Evolutionary conservation across 139 green algal genomes (phyloP).

Genomic region (Chlorella sp.): DNA sequence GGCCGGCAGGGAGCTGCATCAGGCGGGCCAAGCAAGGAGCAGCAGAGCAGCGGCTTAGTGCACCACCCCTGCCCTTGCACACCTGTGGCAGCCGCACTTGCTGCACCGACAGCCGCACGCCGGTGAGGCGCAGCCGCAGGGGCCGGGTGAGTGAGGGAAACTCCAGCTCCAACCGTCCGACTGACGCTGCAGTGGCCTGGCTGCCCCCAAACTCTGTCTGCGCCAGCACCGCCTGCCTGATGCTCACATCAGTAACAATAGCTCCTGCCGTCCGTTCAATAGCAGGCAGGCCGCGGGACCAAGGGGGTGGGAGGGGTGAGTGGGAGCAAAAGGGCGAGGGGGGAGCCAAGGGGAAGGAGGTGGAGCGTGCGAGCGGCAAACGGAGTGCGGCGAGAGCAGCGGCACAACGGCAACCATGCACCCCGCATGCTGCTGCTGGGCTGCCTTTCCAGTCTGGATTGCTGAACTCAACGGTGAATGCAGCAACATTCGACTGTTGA

Average conservation of each 20-base stretch:
- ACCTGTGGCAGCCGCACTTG: conserved; percentile 56
- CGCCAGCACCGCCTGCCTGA: background rate
- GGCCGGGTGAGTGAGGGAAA: conserved; percentile 44
- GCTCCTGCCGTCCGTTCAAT: conserved; percentile 39
- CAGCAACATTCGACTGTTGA: background rate
- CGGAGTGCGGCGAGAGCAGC: background rate
- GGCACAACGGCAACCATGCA: no score
- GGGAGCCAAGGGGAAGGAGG: background rate
- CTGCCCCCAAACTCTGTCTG: conserved; percentile 9
- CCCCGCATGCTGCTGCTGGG: background rate
- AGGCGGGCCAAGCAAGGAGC: background rate
- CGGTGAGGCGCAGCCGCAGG: conserved; percentile 19
- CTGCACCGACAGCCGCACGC: conserved; percentile 41
- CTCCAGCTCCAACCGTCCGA: conserved; percentile 36
- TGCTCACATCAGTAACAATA: background rate
- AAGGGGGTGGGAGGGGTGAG: background rate
- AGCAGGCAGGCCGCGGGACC: background rate
- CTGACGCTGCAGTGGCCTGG: conserved; percentile 4
- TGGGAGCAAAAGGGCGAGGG: background rate
- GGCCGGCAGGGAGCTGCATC: background rate
- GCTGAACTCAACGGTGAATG: background rate
- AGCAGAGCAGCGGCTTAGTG: background rate
- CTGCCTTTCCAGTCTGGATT: no score
- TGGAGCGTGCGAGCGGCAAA: background rate
- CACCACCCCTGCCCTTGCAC: background rate